Evolutionary conservation across 1,284 basidiomycete genomes (phyloP).

Genomic region (Cutaneotrichosporon mucoides): DNA sequence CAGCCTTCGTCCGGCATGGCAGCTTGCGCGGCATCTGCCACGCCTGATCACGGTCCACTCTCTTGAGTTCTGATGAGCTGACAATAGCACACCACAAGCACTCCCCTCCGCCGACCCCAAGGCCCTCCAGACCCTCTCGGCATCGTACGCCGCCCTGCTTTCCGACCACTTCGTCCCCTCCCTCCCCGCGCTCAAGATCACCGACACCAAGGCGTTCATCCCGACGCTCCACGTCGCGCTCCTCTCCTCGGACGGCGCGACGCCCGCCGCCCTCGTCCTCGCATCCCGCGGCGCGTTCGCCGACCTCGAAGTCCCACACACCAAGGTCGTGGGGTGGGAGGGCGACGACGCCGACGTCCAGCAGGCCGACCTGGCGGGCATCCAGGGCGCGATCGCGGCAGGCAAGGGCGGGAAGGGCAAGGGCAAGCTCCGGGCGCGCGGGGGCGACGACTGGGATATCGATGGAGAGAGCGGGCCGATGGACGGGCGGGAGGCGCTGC

Average conservation of each 20-base stretch:
- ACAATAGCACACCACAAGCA: constrained; percentile 43
- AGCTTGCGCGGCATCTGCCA: too few relatives aligned
- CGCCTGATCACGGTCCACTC: too few relatives aligned
- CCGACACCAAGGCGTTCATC: constrained; percentile 10
- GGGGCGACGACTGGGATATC: constrained; percentile 49
- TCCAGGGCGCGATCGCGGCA: constrained; percentile 42
- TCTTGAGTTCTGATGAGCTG: too few relatives aligned
- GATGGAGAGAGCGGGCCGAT: constrained; percentile 32
- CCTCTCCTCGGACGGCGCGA: constrained; percentile 28
- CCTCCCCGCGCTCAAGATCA: constrained; percentile 39
- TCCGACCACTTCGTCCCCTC: constrained; percentile 45
- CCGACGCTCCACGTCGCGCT: constrained; percentile 43
- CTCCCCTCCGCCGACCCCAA: constrained; percentile 30
- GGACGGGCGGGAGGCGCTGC: constrained; percentile 34
- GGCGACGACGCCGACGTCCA: constrained; percentile 18
- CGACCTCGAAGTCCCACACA: constrained; percentile 40
- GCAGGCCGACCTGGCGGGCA: constrained; percentile 31
- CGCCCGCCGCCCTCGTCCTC: constrained; percentile 31
- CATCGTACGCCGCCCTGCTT: constrained; percentile 35
- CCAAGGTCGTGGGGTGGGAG: constrained; percentile 42
- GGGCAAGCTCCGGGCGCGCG: constrained; percentile 26
- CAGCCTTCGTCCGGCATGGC: too few relatives aligned
- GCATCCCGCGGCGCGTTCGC: constrained; percentile 43
- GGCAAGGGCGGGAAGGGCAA: constrained; percentile 25
- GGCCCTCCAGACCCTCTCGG: constrained; percentile 29